These are phyloP conservation scores for Hylodesmum podocarpum DNA, from an alignment of 306 rosid genomes.

Conservation along the genomic window DNA sequence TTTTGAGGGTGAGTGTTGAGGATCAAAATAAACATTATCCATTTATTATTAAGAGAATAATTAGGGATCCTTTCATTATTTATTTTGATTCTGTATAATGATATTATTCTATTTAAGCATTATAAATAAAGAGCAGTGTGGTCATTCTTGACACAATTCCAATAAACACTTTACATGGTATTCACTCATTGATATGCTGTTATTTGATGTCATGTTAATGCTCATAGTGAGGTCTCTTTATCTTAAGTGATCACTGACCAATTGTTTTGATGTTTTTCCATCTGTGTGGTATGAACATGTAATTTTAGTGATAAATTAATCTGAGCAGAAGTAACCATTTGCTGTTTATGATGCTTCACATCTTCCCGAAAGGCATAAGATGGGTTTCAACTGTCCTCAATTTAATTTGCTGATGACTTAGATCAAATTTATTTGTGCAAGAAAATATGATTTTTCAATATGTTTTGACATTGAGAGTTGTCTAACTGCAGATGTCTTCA, in stretches of 20 bases:
- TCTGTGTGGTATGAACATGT: background rate
- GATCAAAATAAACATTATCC: too few relatives aligned
- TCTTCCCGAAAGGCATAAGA: conserved; percentile 4
- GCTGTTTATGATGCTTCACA: conserved; percentile 16
- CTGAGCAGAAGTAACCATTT: background rate
- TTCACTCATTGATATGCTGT: background rate
- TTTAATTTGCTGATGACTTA: background rate
- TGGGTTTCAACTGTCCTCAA: background rate
- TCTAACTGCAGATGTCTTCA: background rate
- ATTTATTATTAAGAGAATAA: too few relatives aligned
- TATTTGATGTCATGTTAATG: conserved; percentile 10
- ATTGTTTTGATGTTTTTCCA: conserved; percentile 4
- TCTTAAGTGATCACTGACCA: background rate
- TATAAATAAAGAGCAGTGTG: too few relatives aligned
- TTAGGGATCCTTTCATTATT: too few relatives aligned
- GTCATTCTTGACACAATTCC: too few relatives aligned
- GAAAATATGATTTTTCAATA: background rate
- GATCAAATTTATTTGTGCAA: background rate
- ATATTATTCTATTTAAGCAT: too few relatives aligned
- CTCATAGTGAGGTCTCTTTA: conserved; percentile 1
- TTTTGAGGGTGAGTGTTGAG: too few relatives aligned
- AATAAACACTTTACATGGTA: too few relatives aligned
- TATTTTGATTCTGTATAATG: too few relatives aligned
- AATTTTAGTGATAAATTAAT: background rate
- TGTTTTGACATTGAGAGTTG: background rate